Evolutionary conservation across 345 rosid genomes (phyloP).

Genomic region (Citrus australasica): DNA sequence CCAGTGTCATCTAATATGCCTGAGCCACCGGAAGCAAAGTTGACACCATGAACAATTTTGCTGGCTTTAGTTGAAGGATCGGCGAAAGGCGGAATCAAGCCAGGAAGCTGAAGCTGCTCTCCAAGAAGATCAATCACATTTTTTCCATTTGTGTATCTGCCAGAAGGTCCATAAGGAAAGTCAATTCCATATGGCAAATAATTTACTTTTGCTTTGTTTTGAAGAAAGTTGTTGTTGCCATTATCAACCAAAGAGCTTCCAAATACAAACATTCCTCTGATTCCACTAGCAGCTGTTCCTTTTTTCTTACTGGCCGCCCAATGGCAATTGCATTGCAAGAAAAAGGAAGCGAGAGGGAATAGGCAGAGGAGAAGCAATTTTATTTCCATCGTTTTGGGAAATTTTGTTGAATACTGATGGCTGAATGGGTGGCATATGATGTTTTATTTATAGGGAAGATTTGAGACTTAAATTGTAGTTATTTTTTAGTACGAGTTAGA

Average conservation of each 20-base stretch:
- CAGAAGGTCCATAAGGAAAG: conserved; percentile 50
- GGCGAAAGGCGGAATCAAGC: conserved; percentile 33
- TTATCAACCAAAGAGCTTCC: conserved; percentile 68
- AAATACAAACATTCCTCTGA: conserved; percentile 60
- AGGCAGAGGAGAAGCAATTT: neutral
- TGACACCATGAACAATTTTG: conserved; percentile 42
- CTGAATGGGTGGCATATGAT: neutral
- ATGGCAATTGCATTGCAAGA: neutral
- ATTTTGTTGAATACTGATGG: neutral
- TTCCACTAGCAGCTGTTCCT: neutral
- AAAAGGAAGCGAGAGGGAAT: conserved; percentile 10
- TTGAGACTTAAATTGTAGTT: no score
- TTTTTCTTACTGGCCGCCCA: neutral
- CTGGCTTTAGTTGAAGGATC: conserved; percentile 42
- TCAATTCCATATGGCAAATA: conserved; percentile 61
- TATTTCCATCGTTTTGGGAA: neutral
- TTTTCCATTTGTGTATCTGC: conserved; percentile 61
- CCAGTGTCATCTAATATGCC: conserved; percentile 64
- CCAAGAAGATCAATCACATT: conserved; percentile 51
- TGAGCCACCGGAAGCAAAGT: conserved; percentile 61
- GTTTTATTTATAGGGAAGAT: no score
- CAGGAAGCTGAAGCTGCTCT: conserved; percentile 37
- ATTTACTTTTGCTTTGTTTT: conserved; percentile 37
- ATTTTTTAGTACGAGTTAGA: no score
- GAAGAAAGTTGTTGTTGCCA: conserved; percentile 63